phyloP scores from a whole-genome alignment of 108 stramenopile genomes.

The Cyclotella cryptica region DNA sequence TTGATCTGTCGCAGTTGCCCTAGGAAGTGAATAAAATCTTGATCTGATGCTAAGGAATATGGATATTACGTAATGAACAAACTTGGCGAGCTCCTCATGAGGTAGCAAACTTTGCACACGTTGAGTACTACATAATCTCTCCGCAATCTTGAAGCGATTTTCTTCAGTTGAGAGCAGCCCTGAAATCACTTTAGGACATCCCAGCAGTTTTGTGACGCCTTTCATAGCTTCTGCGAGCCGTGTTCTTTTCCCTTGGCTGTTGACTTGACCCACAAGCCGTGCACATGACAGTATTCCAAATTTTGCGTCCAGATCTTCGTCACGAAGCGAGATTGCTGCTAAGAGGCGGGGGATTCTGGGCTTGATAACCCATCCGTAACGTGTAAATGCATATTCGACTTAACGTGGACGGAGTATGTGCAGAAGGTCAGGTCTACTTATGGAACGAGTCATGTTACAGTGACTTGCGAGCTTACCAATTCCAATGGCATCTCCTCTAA shows the following conservation, averaged over 20 bases:
- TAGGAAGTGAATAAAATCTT: conserved; percentile 66
- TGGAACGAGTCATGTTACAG: neutral
- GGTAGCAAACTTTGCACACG: conserved; percentile 73
- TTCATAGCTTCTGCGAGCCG: conserved; percentile 88
- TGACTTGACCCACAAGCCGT: conserved; percentile 59
- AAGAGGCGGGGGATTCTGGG: conserved; percentile 63
- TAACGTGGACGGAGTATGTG: conserved; percentile 10
- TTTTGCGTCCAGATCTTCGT: conserved; percentile 63
- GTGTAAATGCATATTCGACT: conserved; percentile 81
- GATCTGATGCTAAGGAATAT: conserved; percentile 81
- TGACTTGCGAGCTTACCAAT: conserved; percentile 6
- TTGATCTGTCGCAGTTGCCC: conserved; percentile 56
- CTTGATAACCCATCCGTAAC: conserved; percentile 81
- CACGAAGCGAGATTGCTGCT: conserved; percentile 66
- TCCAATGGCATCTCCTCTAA: conserved; percentile 76
- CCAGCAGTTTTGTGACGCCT: conserved; percentile 77
- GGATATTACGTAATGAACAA: conserved; percentile 79
- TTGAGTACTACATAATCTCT: conserved; percentile 77
- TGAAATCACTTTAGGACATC: conserved; percentile 66
- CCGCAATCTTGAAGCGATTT: conserved; percentile 63
- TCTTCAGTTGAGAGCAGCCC: conserved; percentile 58
- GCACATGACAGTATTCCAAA: conserved; percentile 80
- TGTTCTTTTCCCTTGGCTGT: conserved; percentile 75
- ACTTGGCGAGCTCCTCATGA: conserved; percentile 85
- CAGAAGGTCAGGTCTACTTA: neutral